Base-by-base conservation (phyloP, 352 stramenopile genomes). In the Phytophthora syringae region DNA sequence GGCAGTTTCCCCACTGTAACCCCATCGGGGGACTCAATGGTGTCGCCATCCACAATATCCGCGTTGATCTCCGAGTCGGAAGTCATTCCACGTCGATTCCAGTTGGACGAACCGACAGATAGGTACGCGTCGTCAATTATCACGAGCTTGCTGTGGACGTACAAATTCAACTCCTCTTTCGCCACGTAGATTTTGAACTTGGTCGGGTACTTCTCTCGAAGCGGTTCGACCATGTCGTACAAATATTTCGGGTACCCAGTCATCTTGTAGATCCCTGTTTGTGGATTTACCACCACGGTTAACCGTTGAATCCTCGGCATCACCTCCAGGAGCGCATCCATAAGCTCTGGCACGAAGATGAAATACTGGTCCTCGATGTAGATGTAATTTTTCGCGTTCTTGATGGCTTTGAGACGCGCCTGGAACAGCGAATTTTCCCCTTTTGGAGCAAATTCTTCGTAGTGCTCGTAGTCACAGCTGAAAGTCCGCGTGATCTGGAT, bases 401-500 rank as follows among this genome's bases (percentile, higher is more conserved):
- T 64, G 24, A 90, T 64, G 13, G 72, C 76, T 12, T 77, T 72
- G 9, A 86, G 45, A 4, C 76, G 54, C 25, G 75, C 60, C 0
- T 67, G 55, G n/a, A 90, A 77, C 0, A 80, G 32, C 0, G 79
- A 84, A 7, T 61, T 48, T 39, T 90, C 82, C 13, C 82, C 79
- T 0, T 74, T 52, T 13, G 82, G 82, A 1, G 82, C 79, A 42
- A 89, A 86, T 21, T 72, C 57, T 6, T 80, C 58, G 55, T 88
- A 86, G 34, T 64, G 56, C 55, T 70, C 40, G 64, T 80, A 79
- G 47, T 77, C 62, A 42, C 78, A 89, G 59, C 80, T 88, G 64
- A 82, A 90, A 3, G 79, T 90, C n/a, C 79, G 68, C 9, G 81
- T 67, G 45, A 90, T 69, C 55, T 90, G 77, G 3, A 89, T 58